Base-by-base conservation (phyloP, 2,329 filamentous ascomycete genomes). In the Exophiala oligosperma region DNA sequence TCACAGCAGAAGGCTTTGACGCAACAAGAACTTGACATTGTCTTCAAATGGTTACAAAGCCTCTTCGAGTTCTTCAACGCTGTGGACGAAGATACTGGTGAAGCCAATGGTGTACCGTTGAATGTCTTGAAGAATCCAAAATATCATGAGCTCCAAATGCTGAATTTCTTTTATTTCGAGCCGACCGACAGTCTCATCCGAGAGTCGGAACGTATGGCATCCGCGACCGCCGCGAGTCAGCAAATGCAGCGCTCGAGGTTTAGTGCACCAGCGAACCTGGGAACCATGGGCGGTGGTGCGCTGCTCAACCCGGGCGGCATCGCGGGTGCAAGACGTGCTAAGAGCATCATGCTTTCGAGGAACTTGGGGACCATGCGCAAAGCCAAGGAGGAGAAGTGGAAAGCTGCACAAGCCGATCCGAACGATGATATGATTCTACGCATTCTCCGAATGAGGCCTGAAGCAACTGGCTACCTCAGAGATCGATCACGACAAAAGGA, bases 81-180 rank as follows among this genome's bases (percentile, higher is more conserved):
- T 29, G 85, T 88, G 62, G 92, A 97, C 68, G 92, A 96, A 68
- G 84, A 89, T 70, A 88, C 77, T 68, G 86, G 92, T 55, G 90
- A 93, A 73, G 90, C 90, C 24, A 84, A 94, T 60, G 94, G 94
- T 64, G 91, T 99, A 2, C 90, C 92, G 0, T 84, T 91, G 46
- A 92, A 97, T 72, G 87, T 97, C 32, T 83, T 99, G 70, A 96
- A 96, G 76, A 96, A 91, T 65, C 91, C 93, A 70, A 99, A 99
- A 82, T 99, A 96, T 80, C 92, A 97, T 78, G 94, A 99, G 74
- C 85, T 99, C 54, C 91, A 94, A 65, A 93, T 91, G 62, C 84
- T 99, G 63, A 96, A 96, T 78, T 99, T 97, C 81, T 99, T 97
- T 81, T 99, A 99, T 79, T 95, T 94, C 70, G 92, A 97, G 69